Base-by-base conservation (phyloP, 2,329 filamentous ascomycete species). In the Fusarium fracticaudum region DNA sequence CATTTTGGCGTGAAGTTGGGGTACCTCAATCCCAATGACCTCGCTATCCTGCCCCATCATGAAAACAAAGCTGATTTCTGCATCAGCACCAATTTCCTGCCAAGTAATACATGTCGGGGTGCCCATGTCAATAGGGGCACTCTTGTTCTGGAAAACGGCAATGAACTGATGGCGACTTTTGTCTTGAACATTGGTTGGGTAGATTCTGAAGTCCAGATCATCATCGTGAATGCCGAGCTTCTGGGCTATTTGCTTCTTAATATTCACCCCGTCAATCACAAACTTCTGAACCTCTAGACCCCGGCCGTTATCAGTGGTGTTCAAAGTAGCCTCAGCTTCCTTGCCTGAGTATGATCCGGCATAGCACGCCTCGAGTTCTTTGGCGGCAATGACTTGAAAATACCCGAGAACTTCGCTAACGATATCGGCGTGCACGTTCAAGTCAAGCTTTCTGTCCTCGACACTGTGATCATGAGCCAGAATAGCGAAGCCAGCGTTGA, bases 71-170 rank as follows among this genome's bases (percentile, higher is more conserved):
- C 24, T 65, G 1, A 65, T 31, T 20, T 78, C 72, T 6, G 47
- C 26, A 0, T 53, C 67, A 22, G 60, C 69, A n/a, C 70, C 75
- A 20, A 75, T 50, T 35, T 75, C 73, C 26, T 77, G 77, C 76
- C 80, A 82, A 1, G 78, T 82, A 29, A 81, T 79, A 31, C 81
- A 83, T 3, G 81, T 82, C 4, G 81, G 81, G 6, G 81, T 83
- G 2, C 79, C 80, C 70, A 64, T 72, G 7, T 83, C 81, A 12
- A 78, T 73, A 0, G 73, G 76, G 6, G 80, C 80, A 22, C 62
- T 75, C 55, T 60, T 78, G 26, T 82, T 77, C 67, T 82, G 81
- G 24, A 81, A 78, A 0, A 81, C 76, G 0, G 76, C 77, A 0
- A 82, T 65, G 24, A 80, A 82, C 58, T 81, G 80, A 3, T 79